Evolutionary conservation across 2,329 filamentous ascomycete genomes (phyloP).

Genomic region (Nigrograna mackinnonii): DNA sequence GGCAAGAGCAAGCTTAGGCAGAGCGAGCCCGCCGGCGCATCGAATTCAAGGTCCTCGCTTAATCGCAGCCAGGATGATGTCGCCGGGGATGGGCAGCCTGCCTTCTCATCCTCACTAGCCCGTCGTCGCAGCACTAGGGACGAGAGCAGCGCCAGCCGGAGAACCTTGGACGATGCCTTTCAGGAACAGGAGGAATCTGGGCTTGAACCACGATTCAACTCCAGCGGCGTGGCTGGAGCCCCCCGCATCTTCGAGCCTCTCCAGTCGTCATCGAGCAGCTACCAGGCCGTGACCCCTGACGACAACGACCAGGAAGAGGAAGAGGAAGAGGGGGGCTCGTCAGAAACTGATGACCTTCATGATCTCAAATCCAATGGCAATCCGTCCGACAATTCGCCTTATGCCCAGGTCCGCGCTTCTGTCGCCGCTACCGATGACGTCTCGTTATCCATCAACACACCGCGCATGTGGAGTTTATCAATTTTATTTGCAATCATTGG

Average conservation of each 20-base stretch:
- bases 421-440: slow-evolving; percentile 77
- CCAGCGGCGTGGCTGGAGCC: slow-evolving; percentile 24
- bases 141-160: slow-evolving; percentile 25
- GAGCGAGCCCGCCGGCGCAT: slow-evolving; percentile 19
- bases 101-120: slow-evolving; percentile 15
- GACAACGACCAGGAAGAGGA: slow-evolving; percentile 20
- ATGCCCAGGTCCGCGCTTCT: slow-evolving; percentile 78
- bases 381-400: slow-evolving; percentile 72
- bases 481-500: slow-evolving; percentile 79
- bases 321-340: slow-evolving; percentile 28
- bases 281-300: slow-evolving; percentile 11
- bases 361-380: slow-evolving; percentile 45
- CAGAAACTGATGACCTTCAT: slow-evolving; percentile 39
- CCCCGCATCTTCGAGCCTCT: slow-evolving; percentile 24
- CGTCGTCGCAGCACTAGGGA: slow-evolving; percentile 31
- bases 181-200: slow-evolving; percentile 30
- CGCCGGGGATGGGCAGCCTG: slow-evolving; percentile 20
- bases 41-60: slow-evolving; percentile 12
- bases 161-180: slow-evolving; percentile 23
- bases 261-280: slow-evolving; percentile 33
- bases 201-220: slow-evolving; percentile 37
- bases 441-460: slow-evolving; percentile 80
- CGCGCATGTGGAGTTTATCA: slow-evolving; percentile 85
- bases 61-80: slow-evolving; percentile 18
- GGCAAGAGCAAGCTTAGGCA: slow-evolving; percentile 39